Evolutionary conservation across 805 yeast genomes (phyloP).

Genomic region (Saccharomycopsis guyanensis): DNA sequence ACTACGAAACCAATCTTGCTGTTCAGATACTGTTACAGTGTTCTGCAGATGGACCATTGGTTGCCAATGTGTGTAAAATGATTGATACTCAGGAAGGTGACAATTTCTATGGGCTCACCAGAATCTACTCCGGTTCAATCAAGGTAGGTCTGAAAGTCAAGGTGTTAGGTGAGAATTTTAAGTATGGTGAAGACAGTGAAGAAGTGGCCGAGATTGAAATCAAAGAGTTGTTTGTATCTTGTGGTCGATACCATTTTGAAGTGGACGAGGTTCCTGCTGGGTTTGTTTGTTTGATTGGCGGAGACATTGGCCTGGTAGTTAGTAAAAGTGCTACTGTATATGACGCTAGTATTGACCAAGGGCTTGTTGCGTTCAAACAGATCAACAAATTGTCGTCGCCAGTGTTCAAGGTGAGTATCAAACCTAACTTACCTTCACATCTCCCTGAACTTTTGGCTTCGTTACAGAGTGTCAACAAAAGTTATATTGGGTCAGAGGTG

Average conservation of each 20-base stretch:
- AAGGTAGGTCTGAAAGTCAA: slow-evolving; percentile 38
- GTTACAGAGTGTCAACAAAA: slow-evolving; percentile 49
- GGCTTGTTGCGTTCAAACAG: slow-evolving; percentile 31
- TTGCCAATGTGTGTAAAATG: slow-evolving; percentile 53
- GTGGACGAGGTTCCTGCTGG: slow-evolving; percentile 54
- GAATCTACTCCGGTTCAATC: slow-evolving; percentile 57
- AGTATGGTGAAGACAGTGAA: slow-evolving; percentile 41
- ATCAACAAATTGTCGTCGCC: slow-evolving; percentile 44
- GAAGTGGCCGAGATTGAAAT: slow-evolving; percentile 36
- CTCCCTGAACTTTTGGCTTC: slow-evolving; percentile 68
- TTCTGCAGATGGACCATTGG: slow-evolving; percentile 34
- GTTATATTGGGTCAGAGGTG: slow-evolving; percentile 60
- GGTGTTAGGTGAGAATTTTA: slow-evolving; percentile 48
- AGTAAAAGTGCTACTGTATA: slow-evolving; percentile 56
- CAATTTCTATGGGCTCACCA: slow-evolving; percentile 47
- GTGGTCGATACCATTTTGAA: slow-evolving; percentile 62
- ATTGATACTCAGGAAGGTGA: slow-evolving; percentile 47
- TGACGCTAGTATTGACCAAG: slow-evolving; percentile 22
- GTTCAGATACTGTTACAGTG: slow-evolving; percentile 20
- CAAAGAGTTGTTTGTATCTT: slow-evolving; percentile 43
- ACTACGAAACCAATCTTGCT: neutral
- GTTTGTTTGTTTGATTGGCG: slow-evolving; percentile 58
- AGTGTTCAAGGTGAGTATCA: slow-evolving; percentile 73
- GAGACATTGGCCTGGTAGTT: slow-evolving; percentile 44
- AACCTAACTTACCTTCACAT: slow-evolving; percentile 74